Evolutionary conservation across 1,284 basidiomycete species (phyloP).

Genomic region (Singerocomus inundabilis): DNA sequence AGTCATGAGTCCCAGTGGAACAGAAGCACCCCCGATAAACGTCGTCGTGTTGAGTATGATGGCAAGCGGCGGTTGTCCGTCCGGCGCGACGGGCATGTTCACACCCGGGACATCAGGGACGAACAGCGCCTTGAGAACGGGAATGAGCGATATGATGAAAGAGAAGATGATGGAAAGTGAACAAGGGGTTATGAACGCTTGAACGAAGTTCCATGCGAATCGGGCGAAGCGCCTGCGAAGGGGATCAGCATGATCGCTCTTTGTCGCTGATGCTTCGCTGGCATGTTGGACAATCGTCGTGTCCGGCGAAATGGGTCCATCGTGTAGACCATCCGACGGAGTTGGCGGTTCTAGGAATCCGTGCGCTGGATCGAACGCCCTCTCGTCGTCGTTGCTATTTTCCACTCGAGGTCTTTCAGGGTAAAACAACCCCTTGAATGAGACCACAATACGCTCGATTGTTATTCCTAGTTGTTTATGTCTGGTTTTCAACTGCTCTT

Average conservation of each 20-base stretch:
- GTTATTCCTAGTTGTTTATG: conserved; percentile 25
- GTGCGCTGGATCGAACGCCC: not conserved
- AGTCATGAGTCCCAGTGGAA: conserved; percentile 72
- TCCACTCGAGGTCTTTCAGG: not conserved
- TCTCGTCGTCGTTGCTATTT: conserved; percentile 9
- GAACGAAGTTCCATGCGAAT: conserved; percentile 34
- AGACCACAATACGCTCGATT: conserved; percentile 8
- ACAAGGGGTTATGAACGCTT: conserved; percentile 49
- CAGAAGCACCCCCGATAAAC: conserved; percentile 71
- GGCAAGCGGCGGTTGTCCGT: conserved; percentile 72
- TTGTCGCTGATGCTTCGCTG: not conserved
- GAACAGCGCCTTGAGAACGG: conserved; percentile 72
- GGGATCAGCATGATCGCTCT: not conserved
- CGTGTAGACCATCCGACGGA: not conserved
- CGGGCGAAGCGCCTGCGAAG: conserved; percentile 11
- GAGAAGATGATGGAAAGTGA: conserved; percentile 62
- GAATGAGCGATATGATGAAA: conserved; percentile 65
- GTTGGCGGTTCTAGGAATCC: not conserved
- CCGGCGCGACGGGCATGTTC: conserved; percentile 63
- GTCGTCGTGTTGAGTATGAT: conserved; percentile 62
- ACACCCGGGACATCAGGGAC: conserved; percentile 45
- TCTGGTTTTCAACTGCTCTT: conserved; percentile 37
- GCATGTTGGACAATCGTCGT: conserved; percentile 6
- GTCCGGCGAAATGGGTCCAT: conserved; percentile 4
- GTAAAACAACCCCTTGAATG: not conserved